Evolutionary conservation across 306 rosid genomes (phyloP).

Genomic region (Rosa chinensis): DNA sequence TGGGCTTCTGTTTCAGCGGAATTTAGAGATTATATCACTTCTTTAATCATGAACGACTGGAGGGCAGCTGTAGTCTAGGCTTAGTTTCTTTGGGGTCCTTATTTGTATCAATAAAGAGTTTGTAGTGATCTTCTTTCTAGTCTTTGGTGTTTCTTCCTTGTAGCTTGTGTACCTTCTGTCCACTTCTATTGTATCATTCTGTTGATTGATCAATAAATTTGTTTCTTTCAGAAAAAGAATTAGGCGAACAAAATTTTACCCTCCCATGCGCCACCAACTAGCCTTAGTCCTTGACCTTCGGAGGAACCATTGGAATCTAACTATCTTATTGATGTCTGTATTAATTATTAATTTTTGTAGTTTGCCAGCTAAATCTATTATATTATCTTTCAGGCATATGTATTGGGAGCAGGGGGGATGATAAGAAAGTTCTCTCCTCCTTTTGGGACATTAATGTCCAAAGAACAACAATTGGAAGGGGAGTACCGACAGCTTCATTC

Average conservation of each 20-base stretch:
- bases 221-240: background rate
- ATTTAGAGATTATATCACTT: background rate
- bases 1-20: background rate
- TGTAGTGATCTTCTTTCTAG: too few species aligned
- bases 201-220: background rate
- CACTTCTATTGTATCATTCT: background rate
- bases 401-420: slow-evolving; percentile 76
- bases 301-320: background rate
- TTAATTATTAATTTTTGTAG: slow-evolving; percentile 21
- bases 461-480: slow-evolving; percentile 96
- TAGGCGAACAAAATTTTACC: background rate
- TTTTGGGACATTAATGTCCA: slow-evolving; percentile 89
- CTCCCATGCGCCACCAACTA: background rate
- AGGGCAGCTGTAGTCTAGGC: background rate
- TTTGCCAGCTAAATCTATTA: slow-evolving; percentile 31
- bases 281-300: background rate
- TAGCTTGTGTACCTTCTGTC: background rate
- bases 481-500: slow-evolving; percentile 96
- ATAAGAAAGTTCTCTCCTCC: slow-evolving; percentile 92
- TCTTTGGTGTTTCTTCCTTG: background rate
- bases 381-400: slow-evolving; percentile 74
- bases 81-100: background rate
- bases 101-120: background rate
- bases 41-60: too few species aligned
- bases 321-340: background rate